A percentile compares a stretch with the other conserved stretches of the same genome.
phyloP scores from a whole-genome alignment of 2,329 filamentous ascomycete species.

The Hymenoscyphus albidus region DNA sequence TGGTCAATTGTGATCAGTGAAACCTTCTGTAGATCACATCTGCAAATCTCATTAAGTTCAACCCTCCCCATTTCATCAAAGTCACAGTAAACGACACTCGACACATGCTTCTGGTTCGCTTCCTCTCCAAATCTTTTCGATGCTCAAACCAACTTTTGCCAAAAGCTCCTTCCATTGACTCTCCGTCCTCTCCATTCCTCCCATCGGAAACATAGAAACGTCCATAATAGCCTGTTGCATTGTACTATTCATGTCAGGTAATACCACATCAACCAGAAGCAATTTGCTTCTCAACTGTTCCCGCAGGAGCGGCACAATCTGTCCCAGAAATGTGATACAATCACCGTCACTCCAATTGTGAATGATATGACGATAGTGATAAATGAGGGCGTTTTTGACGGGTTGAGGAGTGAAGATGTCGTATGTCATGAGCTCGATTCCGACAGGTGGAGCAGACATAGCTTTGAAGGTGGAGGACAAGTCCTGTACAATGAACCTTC shows the following conservation, averaged over 20 bases:
- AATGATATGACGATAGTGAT: conserved; percentile 26
- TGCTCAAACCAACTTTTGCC: conserved; percentile 22
- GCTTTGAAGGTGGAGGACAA: conserved; percentile 24
- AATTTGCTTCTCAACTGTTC: conserved; percentile 22
- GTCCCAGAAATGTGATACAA: conserved; percentile 19
- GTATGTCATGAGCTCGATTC: conserved; percentile 34
- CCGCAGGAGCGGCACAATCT: conserved; percentile 21
- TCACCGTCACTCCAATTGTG: conserved; percentile 27
- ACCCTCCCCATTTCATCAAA: no score
- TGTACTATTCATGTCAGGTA: conserved; percentile 22
- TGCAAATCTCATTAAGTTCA: no score
- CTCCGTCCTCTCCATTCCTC: conserved; percentile 27
- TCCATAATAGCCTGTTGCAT: conserved; percentile 26
- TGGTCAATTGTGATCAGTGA: no score
- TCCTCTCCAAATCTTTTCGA: conserved; percentile 29
- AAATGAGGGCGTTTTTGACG: conserved; percentile 21
- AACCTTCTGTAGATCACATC: no score
- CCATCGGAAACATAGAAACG: conserved; percentile 27
- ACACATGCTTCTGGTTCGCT: conserved; percentile 14
- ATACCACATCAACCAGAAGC: conserved; percentile 26
- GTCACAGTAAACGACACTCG: neutral
- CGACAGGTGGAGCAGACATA: conserved; percentile 12
- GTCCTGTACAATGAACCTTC: conserved; percentile 26
- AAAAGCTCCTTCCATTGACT: conserved; percentile 23
- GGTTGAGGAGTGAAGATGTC: conserved; percentile 30